A percentile compares a stretch with the other conserved stretches of the same genome.
phyloP scores from a whole-genome alignment of 2,329 filamentous ascomycete genomes.

The Diaporthe vexans region DNA sequence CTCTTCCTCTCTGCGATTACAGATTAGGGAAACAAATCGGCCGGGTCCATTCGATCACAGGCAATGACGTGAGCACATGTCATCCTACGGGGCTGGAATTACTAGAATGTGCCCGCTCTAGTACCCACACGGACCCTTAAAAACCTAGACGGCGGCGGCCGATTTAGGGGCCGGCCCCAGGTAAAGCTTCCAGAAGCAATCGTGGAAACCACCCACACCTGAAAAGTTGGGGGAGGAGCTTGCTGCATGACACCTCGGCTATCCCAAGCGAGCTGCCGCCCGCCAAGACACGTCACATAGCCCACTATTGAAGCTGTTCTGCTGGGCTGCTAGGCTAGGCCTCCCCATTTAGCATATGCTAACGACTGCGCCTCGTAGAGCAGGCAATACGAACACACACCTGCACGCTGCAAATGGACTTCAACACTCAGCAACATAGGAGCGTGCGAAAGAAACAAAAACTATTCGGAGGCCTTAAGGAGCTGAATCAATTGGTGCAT shows the following conservation, averaged over 20 bases:
- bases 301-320: not conserved
- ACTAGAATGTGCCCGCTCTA: not conserved
- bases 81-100: not conserved
- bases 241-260: slow-evolving; percentile 21
- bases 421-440: too few species aligned
- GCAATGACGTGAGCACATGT: slow-evolving; percentile 28
- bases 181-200: slow-evolving; percentile 22
- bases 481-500: not conserved
- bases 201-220: not conserved
- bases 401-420: not conserved
- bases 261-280: not conserved
- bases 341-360: not conserved
- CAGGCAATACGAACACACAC: not conserved
- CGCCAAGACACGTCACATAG: slow-evolving; percentile 1
- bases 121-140: slow-evolving; percentile 17
- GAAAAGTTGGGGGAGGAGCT: not conserved
- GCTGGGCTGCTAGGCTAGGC: too few species aligned
- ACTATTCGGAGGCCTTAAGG: too few species aligned
- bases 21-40: not conserved
- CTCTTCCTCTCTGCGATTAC: not conserved
- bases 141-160: not conserved
- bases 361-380: not conserved
- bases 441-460: too few species aligned
- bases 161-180: not conserved
- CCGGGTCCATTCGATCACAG: too few species aligned